These are phyloP conservation scores for Aspergillus nanangensis DNA, from an alignment of 495 filamentous ascomycete genomes.

Conservation along the genomic window DNA sequence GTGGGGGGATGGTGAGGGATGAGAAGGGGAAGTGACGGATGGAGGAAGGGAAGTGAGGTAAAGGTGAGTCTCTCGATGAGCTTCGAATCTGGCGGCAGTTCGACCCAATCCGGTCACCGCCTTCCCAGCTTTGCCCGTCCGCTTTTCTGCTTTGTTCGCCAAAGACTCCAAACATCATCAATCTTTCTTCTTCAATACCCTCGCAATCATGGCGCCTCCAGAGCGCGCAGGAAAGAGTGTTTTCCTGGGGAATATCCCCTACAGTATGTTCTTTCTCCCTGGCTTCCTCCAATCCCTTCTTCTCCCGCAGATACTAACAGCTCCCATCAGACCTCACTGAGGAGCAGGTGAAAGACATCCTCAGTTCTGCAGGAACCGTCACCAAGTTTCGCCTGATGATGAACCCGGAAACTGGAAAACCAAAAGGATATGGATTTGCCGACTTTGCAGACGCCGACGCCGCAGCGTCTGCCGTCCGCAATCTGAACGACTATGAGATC, in stretches of 20 bases:
- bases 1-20: slow-evolving; percentile 14
- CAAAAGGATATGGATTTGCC: slow-evolving; percentile 95
- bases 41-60: slow-evolving; percentile 15
- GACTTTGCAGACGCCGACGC: slow-evolving; percentile 89
- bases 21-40: slow-evolving; percentile 11
- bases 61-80: neutral
- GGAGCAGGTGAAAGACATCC: slow-evolving; percentile 89
- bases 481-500: slow-evolving; percentile 92
- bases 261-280: slow-evolving; percentile 36
- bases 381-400: slow-evolving; percentile 93
- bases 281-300: neutral
- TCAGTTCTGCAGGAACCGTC: slow-evolving; percentile 81
- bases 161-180: neutral
- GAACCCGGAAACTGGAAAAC: slow-evolving; percentile 90
- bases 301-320: slow-evolving; percentile 8
- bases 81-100: slow-evolving; percentile 14
- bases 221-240: slow-evolving; percentile 60
- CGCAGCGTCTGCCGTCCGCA: slow-evolving; percentile 90
- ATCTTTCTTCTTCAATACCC: neutral
- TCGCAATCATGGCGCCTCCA: slow-evolving; percentile 44
- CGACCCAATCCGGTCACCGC: slow-evolving; percentile 19
- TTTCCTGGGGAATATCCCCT: slow-evolving; percentile 84
- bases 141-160: neutral
- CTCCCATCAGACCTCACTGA: slow-evolving; percentile 71
- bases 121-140: slow-evolving; percentile 2